phyloP scores from a whole-genome alignment of 768 basidiomycete species.

The Russula dissimulans region DNA sequence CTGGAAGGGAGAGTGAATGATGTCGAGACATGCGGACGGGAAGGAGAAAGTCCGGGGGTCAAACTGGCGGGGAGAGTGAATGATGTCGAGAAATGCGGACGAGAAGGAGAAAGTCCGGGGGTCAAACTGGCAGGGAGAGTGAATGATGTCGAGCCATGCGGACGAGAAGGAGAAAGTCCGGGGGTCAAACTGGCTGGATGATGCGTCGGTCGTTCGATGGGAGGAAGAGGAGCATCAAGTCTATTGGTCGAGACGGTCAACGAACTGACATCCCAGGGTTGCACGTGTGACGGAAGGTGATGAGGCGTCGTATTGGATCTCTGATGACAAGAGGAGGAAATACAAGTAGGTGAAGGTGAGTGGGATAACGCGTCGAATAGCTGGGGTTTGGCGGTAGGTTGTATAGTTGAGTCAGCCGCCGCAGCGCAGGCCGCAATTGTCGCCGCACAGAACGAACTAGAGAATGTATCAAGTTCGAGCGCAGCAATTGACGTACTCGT shows the following conservation, averaged over 20 bases:
- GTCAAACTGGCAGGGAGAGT: too few species aligned
- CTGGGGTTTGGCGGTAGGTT: not conserved
- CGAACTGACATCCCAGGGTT: not conserved
- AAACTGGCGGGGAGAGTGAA: conserved; percentile 6
- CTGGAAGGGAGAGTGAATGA: not conserved
- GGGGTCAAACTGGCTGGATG: conserved; percentile 11
- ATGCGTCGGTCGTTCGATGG: not conserved
- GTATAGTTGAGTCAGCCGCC: not conserved
- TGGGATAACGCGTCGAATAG: not conserved
- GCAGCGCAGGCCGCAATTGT: not conserved
- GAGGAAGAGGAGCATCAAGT: not conserved
- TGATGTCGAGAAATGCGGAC: not conserved
- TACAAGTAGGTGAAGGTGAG: not conserved
- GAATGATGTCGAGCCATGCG: too few species aligned
- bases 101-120: not conserved
- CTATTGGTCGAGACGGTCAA: not conserved
- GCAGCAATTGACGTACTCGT: not conserved
- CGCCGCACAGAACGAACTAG: not conserved
- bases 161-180: too few species aligned
- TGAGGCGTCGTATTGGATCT: not conserved
- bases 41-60: not conserved
- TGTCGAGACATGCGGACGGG: not conserved
- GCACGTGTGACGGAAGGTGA: not conserved
- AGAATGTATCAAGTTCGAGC: not conserved
- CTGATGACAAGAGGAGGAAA: not conserved